Evolutionary conservation across 1,284 basidiomycete genomes (phyloP), one percentile per base, ranked within the genome.

Genomic region (Sparassis latifolia): DNA sequence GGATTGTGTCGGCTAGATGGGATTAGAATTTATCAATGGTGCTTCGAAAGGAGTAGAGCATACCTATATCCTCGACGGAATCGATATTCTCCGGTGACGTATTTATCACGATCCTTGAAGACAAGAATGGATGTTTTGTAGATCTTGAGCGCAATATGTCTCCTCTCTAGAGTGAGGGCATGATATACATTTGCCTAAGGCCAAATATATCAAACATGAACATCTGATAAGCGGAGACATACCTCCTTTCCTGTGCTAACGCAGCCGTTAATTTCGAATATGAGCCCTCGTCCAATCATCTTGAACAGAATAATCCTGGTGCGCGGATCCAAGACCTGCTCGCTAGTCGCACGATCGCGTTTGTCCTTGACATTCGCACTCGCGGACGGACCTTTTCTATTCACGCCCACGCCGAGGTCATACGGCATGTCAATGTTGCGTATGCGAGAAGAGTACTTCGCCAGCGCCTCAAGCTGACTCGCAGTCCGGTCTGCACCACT

Each of bases 51-150:
- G 33, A 41, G 20, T 20, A 10, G 30, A 3, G 35, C 50, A 32
- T 20, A 62, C 65, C 65, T 86, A 68, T 99, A 99, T 5, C 96
- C 96, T 55, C 89, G 82, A 38, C 92, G 79, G 72, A 99, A 99
- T 6, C 97, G 86, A 64, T 90, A 89, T 66, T 99, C 97, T 45
- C 87, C 86, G 0, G 84, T 82, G 33, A 98, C 94, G 67, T 98
- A 98, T 52, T 90, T 88, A 64, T 97, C 93, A 9, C 97, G 84
- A 61, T 98, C 92, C 67, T 97, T 97, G 77, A 99, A 99, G 6
- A 95, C 79, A 5, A 99, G 82, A 57, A 99, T 99, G 31, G 92
- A 96, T 0, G 97, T 99, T 67, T 99, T 97, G 76, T 96, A 99
- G 58, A 99, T 96, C 70, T 99, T 99, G 55, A 99, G 77, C 0